Evolutionary conservation across 768 basidiomycete species (phyloP), one percentile per base, ranked within the genome.

Genomic region (Mrakia gelida): DNA sequence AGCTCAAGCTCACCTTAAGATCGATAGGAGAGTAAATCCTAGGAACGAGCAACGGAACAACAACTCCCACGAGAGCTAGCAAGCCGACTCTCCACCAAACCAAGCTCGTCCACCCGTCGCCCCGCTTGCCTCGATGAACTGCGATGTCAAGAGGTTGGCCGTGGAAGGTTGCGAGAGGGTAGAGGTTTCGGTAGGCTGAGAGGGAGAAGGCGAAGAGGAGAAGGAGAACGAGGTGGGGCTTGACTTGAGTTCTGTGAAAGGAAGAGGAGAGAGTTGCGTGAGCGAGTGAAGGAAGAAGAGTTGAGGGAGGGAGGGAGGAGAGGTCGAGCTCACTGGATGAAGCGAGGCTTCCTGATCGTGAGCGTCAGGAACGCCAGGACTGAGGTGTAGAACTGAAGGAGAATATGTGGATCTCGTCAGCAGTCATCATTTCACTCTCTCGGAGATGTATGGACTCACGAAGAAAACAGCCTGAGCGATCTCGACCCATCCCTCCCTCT

Each of bases 401-500:
- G 3, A 13, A 49, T 9, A 49, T 7, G 15, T 54, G 52, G 7
- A 18, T 18, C 8, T n/a, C n/a, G n/a, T n/a, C n/a, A n/a, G n/a
- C n/a, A n/a, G n/a, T n/a, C n/a, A n/a, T n/a, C n/a, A n/a, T n/a
- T n/a, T n/a, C n/a, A n/a, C n/a, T n/a, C n/a, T 54, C 15, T 5
- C 16, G 52, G 8, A 16, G 23, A 5, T 8, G n/a, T 43, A n/a
- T n/a, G n/a, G 11, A 76, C 76, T 38, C n/a, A 77, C 76, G 23
- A 62, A 77, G 56, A 77, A 71, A 21, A n/a, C 65, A 41, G n/a
- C 45, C 76, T 77, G 76, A 13, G 23, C 30, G 18, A 77, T 77
- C 68, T 77, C 76, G 23, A 77, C 70, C 68, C 54, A 43, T n/a
- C 68, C 76, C 56, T 77, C 76, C 54, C 76, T 52, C 16, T 67